Evolutionary conservation across 345 rosid species (phyloP), one percentile per base, ranked within the genome.

Genomic region (Cardiospermum halicacabum): DNA sequence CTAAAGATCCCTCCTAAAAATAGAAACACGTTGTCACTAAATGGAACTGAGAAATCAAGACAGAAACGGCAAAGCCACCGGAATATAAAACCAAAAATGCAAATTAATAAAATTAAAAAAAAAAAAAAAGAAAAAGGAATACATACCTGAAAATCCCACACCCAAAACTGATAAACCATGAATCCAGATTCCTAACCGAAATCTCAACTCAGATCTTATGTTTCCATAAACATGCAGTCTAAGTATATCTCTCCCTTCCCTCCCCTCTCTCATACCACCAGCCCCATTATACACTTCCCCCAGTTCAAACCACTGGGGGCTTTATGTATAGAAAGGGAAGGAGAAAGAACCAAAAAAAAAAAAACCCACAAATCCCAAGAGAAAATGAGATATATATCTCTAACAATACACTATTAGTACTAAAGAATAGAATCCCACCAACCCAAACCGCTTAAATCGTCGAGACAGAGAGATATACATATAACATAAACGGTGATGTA

Each of bases 191-290:
- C 31, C 47, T 39, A 69, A 73, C 58, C 72, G 73, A 75, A 69
- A n/a, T n/a, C n/a, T 64, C 64, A 43, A 64, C 54, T 65, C 71
- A 76, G 89, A 82, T 84, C 87, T 75, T 73, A 53, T 70, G 51
- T 40, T 57, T 60, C 40, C 63, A 40, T 45, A 32, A 26, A 64
- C 68, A 61, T 64, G 69, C 77, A 70, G 40, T 26, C 16, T 42
- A 67, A 68, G n/a, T n/a, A n/a, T n/a, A n/a, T n/a, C n/a, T n/a
- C n/a, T n/a, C n/a, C n/a, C n/a, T n/a, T n/a, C n/a, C n/a, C n/a
- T n/a, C n/a, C n/a, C n/a, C n/a, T n/a, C n/a, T n/a, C n/a, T n/a
- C n/a, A n/a, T n/a, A n/a, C n/a, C n/a, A n/a, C n/a, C n/a, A n/a
- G n/a, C n/a, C n/a, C n/a, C n/a, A n/a, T n/a, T n/a, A n/a, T n/a